phyloP scores from a whole-genome alignment of 768 basidiomycete species.

The Termitomyces sp. region DNA sequence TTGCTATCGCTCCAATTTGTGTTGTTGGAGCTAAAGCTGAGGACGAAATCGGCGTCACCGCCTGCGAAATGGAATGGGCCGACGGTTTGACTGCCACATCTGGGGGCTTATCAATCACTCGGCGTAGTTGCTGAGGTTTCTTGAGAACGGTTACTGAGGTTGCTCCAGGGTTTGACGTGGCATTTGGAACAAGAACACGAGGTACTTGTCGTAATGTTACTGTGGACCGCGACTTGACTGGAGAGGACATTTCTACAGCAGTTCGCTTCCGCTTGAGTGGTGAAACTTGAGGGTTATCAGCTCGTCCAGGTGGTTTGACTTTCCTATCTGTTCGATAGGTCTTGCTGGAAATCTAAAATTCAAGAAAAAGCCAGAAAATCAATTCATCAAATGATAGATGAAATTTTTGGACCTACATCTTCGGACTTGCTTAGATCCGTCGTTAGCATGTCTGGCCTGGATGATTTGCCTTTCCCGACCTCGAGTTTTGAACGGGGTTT shows the following conservation, averaged over 20 bases:
- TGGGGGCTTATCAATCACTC: conserved; percentile 13
- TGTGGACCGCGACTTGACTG: conserved; percentile 19
- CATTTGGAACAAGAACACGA: conserved; percentile 6
- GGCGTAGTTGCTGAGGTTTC: conserved; percentile 13
- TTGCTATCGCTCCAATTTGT: background rate
- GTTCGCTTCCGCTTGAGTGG: conserved; percentile 34
- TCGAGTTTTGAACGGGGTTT: conserved; percentile 23
- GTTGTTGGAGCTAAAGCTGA: background rate
- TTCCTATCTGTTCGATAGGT: background rate
- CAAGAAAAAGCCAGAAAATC: background rate
- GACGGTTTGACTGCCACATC: background rate
- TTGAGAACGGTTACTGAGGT: conserved; percentile 1
- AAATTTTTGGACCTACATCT: background rate
- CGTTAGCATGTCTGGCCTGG: conserved; percentile 16
- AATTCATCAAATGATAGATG: background rate
- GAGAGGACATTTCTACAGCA: conserved; percentile 26
- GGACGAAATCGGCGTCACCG: background rate
- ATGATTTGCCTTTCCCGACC: conserved; percentile 4
- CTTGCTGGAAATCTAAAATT: background rate
- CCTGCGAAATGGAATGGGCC: background rate
- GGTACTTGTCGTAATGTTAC: conserved; percentile 25
- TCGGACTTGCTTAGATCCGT: conserved; percentile 13
- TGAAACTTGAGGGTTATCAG: background rate
- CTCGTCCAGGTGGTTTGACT: background rate
- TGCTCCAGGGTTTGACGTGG: background rate